A percentile compares a stretch with the other conserved stretches of the same genome.
These are phyloP conservation scores for Paramecium sonneborni DNA, from an alignment of 73 alveolate species.

Conservation along the genomic window DNA sequence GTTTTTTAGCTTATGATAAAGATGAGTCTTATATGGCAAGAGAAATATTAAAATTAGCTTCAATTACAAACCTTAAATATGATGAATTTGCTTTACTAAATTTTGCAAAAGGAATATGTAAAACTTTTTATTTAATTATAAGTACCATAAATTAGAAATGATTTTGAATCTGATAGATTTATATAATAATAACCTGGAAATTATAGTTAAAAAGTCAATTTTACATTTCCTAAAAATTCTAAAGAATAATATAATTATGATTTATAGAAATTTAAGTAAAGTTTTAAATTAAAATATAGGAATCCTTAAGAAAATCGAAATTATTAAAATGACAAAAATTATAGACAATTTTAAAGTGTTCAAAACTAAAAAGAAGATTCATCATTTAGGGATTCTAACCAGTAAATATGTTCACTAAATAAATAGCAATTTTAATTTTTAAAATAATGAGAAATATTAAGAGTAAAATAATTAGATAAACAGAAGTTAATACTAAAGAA, in stretches of 20 bases:
- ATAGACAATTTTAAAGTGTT: neutral
- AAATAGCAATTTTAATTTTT: neutral
- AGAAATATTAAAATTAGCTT: neutral
- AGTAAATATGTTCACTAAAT: neutral
- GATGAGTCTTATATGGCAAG: conserved; percentile 62
- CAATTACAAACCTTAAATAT: neutral
- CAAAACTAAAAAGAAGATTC: neutral
- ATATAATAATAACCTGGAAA: neutral
- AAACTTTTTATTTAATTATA: neutral
- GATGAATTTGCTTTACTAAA: neutral
- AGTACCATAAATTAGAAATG: neutral
- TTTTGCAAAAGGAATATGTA: neutral
- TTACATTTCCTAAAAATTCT: neutral
- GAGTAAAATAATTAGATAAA: no score
- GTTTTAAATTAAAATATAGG: neutral
- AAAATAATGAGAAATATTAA: neutral
- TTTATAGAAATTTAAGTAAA: neutral
- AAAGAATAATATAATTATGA: neutral
- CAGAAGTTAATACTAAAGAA: neutral
- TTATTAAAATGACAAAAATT: neutral
- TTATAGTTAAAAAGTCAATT: neutral
- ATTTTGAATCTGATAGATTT: neutral
- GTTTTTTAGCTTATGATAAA: conserved; percentile 61
- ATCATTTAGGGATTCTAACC: neutral
- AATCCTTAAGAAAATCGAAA: neutral